Percentiles rank a stretch among this genome's conserved stretches.
Conservation (phyloP, 495 filamentous ascomycete species). For the Trichodelitschia bisporula region DNA sequence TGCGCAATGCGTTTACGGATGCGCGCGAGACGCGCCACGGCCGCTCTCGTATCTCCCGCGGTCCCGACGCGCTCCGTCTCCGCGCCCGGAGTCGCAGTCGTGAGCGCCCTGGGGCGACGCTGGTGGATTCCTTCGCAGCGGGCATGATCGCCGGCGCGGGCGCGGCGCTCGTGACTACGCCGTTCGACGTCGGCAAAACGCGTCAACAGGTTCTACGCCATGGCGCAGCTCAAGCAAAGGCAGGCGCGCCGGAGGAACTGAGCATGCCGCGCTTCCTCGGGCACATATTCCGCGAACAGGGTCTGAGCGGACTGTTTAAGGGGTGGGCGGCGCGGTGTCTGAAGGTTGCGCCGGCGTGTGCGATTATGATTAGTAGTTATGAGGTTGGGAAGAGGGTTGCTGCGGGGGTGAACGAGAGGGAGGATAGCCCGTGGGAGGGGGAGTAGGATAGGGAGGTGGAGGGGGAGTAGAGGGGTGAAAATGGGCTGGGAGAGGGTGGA, state of each 20-base stretch:
- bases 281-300: slow-evolving; percentile 76
- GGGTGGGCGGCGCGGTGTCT: slow-evolving; percentile 79
- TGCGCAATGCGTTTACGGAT: slow-evolving; percentile 39
- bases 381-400: slow-evolving; percentile 87
- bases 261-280: slow-evolving; percentile 55
- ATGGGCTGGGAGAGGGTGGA: too few species aligned
- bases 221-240: slow-evolving; percentile 18
- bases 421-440: too few species aligned
- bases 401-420: slow-evolving; percentile 46
- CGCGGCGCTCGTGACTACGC: slow-evolving; percentile 76
- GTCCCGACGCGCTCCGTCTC: slow-evolving; percentile 10
- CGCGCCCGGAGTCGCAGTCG: slow-evolving; percentile 23
- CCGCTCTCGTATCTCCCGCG: not conserved
- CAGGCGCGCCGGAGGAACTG: slow-evolving; percentile 34
- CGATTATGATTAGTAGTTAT: slow-evolving; percentile 98
- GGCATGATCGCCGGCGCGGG: slow-evolving; percentile 62
- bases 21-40: slow-evolving; percentile 22
- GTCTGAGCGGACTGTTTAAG: slow-evolving; percentile 54
- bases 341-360: slow-evolving; percentile 88
- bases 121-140: slow-evolving; percentile 70
- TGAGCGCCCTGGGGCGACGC: slow-evolving; percentile 41
- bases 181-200: slow-evolving; percentile 95
- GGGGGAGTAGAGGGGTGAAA: too few species aligned
- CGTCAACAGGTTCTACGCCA: slow-evolving; percentile 58
- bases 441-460: too few species aligned